A percentile compares a stretch with the other conserved stretches of the same genome.
Conservation (phyloP, 2,329 filamentous ascomycete genomes). For the Dothideomycetes sp. region DNA sequence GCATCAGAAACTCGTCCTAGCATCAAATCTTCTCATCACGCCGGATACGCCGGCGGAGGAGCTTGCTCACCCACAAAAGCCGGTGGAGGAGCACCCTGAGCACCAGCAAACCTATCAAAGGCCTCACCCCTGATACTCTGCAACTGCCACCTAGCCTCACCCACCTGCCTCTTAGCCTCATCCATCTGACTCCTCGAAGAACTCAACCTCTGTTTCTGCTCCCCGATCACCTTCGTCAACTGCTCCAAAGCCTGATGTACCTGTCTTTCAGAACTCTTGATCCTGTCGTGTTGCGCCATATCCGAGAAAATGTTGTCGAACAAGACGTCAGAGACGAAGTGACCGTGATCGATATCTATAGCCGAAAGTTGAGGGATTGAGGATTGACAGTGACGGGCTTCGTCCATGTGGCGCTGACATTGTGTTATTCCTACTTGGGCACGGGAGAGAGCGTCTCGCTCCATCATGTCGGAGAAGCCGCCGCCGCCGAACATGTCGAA, state of each 20-base stretch:
- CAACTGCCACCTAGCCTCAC: slow-evolving; percentile 20
- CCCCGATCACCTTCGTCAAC: slow-evolving; percentile 1
- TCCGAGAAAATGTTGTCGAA: slow-evolving; percentile 27
- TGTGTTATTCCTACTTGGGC: slow-evolving; percentile 38
- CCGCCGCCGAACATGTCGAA: slow-evolving; percentile 45
- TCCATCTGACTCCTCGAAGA: too few species aligned
- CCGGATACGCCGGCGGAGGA: not conserved
- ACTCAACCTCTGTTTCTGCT: slow-evolving; percentile 5
- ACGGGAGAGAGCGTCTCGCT: slow-evolving; percentile 42
- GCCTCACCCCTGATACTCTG: slow-evolving; percentile 24
- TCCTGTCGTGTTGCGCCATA: slow-evolving; percentile 23
- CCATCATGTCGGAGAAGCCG: slow-evolving; percentile 43
- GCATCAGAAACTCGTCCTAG: too few species aligned
- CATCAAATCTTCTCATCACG: too few species aligned
- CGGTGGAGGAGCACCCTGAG: not conserved
- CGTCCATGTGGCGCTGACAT: slow-evolving; percentile 25
- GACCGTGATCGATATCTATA: slow-evolving; percentile 23
- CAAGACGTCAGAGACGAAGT: slow-evolving; percentile 23
- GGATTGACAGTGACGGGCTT: slow-evolving; percentile 20
- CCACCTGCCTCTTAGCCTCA: not conserved
- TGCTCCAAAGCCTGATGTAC: slow-evolving; percentile 13
- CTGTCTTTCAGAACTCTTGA: slow-evolving; percentile 19
- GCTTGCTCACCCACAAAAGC: not conserved
- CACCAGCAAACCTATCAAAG: slow-evolving; percentile 21
- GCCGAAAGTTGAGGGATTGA: slow-evolving; percentile 17